Percentiles rank a stretch among this genome's conserved stretches.
Conservation (phyloP, 2,329 filamentous ascomycete species). For the Fusarium tjaetaba region DNA sequence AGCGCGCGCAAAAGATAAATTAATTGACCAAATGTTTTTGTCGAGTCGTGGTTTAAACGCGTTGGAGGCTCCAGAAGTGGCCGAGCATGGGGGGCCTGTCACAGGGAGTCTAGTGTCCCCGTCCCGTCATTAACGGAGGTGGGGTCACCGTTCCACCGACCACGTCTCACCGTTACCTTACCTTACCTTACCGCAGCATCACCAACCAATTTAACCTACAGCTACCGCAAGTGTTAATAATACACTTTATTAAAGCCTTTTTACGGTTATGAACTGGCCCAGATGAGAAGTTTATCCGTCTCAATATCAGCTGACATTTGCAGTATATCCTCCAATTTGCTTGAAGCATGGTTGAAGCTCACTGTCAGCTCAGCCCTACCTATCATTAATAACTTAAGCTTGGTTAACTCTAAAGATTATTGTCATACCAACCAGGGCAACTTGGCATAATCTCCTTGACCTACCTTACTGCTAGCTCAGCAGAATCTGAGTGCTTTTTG, state of each 20-base stretch:
- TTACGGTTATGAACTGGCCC: background rate
- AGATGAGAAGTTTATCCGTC: background rate
- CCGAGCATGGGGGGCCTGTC: slow-evolving; percentile 10
- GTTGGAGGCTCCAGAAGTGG: slow-evolving; percentile 19
- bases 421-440: accelerated
- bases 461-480: background rate
- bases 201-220: background rate
- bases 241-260: background rate
- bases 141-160: slow-evolving; percentile 2
- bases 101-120: background rate
- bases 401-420: background rate
- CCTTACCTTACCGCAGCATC: background rate
- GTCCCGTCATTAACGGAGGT: slow-evolving; percentile 19
- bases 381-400: background rate
- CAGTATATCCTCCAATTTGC: background rate
- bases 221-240: background rate
- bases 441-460: background rate
- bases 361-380: background rate
- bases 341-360: background rate
- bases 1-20: slow-evolving; percentile 24
- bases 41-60: slow-evolving; percentile 29
- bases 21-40: slow-evolving; percentile 35
- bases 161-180: background rate
- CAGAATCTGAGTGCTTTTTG: background rate
- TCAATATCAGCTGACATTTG: background rate